Conservation (phyloP, 495 filamentous ascomycete species). For the Aspergillus sparsus region DNA sequence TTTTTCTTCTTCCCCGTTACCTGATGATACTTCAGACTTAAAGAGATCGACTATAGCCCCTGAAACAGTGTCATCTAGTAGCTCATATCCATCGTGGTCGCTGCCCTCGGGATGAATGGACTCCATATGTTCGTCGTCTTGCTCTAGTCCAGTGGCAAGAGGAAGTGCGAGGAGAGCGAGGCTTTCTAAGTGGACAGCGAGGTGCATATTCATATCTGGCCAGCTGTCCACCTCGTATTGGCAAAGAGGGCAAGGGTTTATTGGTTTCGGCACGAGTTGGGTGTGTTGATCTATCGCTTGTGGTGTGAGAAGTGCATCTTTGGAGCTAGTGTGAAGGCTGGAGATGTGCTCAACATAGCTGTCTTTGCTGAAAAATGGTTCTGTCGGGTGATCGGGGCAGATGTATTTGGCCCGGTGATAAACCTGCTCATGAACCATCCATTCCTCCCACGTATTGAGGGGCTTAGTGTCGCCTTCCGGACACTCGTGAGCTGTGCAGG, state of each 20-base stretch:
- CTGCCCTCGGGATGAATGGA: neutral
- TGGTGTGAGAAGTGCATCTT: neutral
- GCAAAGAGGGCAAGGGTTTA: neutral
- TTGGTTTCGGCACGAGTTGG: neutral
- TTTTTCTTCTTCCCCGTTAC: too few species aligned
- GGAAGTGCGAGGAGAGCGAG: conserved; percentile 7
- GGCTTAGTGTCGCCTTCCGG: neutral
- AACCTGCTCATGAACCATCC: conserved; percentile 10
- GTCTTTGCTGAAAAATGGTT: neutral
- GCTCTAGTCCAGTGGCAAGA: neutral
- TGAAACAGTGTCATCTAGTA: neutral
- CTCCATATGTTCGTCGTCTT: neutral
- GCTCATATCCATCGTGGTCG: neutral
- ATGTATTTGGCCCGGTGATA: neutral
- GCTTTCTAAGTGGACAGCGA: conserved; percentile 2
- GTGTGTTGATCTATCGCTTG: neutral
- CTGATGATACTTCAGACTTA: neutral
- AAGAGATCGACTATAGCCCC: neutral
- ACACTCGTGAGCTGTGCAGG: neutral
- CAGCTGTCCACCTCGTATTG: neutral
- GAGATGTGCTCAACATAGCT: conserved; percentile 4
- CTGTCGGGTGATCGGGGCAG: neutral
- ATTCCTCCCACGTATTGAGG: conserved; percentile 9
- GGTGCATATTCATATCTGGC: conserved; percentile 4
- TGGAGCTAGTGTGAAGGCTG: neutral